Percentiles rank a stretch among this genome's conserved stretches.
These are phyloP conservation scores for Voacanga thouarsii DNA, from an alignment of 257 asterid genomes.

Conservation along the genomic window DNA sequence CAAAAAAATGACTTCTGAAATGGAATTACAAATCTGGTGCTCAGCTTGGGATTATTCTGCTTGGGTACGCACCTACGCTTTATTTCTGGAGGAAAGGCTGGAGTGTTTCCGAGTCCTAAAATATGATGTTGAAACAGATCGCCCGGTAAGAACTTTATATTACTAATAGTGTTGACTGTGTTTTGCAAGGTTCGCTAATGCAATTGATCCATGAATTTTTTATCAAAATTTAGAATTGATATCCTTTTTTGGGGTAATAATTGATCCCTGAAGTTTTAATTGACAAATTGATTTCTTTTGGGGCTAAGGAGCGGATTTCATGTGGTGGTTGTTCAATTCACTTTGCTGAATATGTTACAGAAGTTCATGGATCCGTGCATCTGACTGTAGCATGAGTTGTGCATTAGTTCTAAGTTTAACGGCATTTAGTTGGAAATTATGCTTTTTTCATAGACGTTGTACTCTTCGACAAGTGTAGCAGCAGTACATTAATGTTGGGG, in stretches of 20 bases:
- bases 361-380: background rate
- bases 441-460: background rate
- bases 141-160: slow-evolving; percentile 38
- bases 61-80: slow-evolving; percentile 90
- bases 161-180: background rate
- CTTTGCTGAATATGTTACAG: background rate
- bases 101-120: slow-evolving; percentile 86
- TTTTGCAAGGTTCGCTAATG: background rate
- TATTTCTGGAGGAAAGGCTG: slow-evolving; percentile 94
- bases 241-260: background rate
- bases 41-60: slow-evolving; percentile 99
- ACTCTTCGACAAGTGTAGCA: background rate
- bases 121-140: slow-evolving; percentile 82
- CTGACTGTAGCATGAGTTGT: background rate
- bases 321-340: background rate
- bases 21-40: slow-evolving; percentile 23
- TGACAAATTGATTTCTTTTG: background rate
- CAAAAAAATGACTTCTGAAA: slow-evolving; percentile 10
- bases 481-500: background rate
- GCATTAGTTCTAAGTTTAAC: background rate
- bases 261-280: background rate
- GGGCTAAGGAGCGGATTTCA: background rate
- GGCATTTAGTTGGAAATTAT: slow-evolving; percentile 1
- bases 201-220: background rate
- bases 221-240: background rate